Percentiles rank a stretch among this genome's conserved stretches.
These are phyloP conservation scores for Tolypocladium sp. DNA, from an alignment of 2,329 filamentous ascomycete genomes.

Conservation along the genomic window DNA sequence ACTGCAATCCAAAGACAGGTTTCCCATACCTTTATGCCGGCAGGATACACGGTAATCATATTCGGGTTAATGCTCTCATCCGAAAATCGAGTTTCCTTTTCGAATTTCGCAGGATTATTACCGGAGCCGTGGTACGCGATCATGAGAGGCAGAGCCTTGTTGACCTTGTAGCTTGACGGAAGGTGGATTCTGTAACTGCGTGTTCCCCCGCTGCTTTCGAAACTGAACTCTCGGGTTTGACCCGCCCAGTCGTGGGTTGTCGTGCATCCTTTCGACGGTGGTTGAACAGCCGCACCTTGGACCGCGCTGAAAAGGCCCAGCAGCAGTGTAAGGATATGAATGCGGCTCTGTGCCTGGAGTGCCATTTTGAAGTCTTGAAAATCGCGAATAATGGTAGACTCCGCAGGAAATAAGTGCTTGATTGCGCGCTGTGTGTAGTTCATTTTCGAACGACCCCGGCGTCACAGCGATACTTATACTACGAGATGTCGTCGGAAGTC, in stretches of 20 bases:
- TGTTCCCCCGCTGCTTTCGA: constrained; percentile 11
- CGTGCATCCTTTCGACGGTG: constrained; percentile 7
- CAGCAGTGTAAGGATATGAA: not conserved
- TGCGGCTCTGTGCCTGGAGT: not conserved
- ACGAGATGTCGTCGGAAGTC: not conserved
- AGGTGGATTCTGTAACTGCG: constrained; percentile 12
- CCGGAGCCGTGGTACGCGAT: constrained; percentile 37
- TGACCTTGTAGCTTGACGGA: constrained; percentile 20
- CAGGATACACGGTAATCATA: constrained; percentile 34
- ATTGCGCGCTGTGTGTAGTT: too few species aligned
- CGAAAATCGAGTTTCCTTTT: constrained; percentile 27
- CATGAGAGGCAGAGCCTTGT: constrained; percentile 27
- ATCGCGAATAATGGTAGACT: too few species aligned
- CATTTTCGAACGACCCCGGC: not conserved
- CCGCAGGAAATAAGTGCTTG: too few species aligned
- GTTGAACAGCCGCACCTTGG: not conserved
- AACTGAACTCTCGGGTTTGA: constrained; percentile 9
- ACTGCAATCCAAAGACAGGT: too few species aligned
- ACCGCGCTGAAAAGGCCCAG: not conserved
- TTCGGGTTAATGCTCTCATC: constrained; percentile 24
- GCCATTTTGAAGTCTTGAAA: not conserved
- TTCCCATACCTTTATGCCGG: constrained; percentile 25
- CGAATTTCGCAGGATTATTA: constrained; percentile 21
- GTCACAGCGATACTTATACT: not conserved
- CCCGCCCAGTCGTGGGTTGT: constrained; percentile 11